A percentile compares a stretch with the other conserved stretches of the same genome.
These are phyloP conservation scores for Lentinula guzmanii DNA, from an alignment of 768 basidiomycete species.

Conservation along the genomic window DNA sequence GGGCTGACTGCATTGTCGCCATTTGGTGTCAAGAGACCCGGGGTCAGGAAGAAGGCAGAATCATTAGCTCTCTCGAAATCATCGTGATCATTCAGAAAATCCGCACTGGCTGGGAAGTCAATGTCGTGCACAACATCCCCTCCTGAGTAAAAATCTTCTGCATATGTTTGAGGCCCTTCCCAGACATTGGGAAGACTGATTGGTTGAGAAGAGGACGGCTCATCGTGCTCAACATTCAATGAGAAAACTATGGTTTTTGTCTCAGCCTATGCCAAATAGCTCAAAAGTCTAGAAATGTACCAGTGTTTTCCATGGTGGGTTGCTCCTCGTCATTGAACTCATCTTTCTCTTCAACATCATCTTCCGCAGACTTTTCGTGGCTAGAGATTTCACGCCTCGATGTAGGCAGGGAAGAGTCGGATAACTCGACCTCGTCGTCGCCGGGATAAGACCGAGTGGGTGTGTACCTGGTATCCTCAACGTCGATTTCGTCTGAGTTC, in stretches of 20 bases:
- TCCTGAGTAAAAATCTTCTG: constrained; percentile 39
- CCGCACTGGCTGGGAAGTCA: constrained; percentile 12
- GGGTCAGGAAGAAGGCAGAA: constrained; percentile 22
- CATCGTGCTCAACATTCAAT: background rate
- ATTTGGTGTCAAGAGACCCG: constrained; percentile 17
- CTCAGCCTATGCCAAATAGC: background rate
- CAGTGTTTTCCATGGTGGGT: constrained; percentile 4
- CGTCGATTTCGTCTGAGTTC: background rate
- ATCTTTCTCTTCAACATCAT: background rate
- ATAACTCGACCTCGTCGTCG: background rate
- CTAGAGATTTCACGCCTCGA: background rate
- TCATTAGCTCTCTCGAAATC: constrained; percentile 10
- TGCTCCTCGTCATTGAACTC: constrained; percentile 6
- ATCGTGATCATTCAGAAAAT: constrained; percentile 21
- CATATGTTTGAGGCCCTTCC: constrained; percentile 30
- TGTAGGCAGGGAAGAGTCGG: background rate
- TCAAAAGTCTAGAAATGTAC: background rate
- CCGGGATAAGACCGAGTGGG: background rate
- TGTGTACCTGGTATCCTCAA: background rate
- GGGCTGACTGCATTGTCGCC: background rate
- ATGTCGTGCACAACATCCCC: constrained; percentile 25
- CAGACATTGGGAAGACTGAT: constrained; percentile 33
- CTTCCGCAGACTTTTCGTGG: background rate
- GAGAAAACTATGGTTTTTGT: constrained; percentile 10
- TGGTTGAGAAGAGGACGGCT: constrained; percentile 1